phyloP scores from a whole-genome alignment of 805 yeast species.

The Candida khao-thaluensis region DNA sequence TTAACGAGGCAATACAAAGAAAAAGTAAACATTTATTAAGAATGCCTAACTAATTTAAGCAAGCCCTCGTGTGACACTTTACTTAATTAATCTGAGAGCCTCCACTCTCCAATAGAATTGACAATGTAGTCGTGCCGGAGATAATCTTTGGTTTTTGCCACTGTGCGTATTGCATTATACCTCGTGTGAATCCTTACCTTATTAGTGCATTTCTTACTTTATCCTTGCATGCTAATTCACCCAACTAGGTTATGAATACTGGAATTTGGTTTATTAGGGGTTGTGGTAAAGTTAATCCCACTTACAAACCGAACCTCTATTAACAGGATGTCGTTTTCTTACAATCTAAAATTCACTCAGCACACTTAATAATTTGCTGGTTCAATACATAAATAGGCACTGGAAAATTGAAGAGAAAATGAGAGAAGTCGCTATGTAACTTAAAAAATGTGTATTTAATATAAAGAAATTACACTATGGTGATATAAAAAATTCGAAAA shows the following conservation, averaged over 20 bases:
- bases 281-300: conserved; percentile 9
- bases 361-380: conserved; percentile 9
- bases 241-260: too few species aligned
- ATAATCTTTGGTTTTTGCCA: too few species aligned
- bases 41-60: too few species aligned
- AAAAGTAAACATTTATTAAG: too few species aligned
- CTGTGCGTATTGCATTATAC: too few species aligned
- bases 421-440: conserved; percentile 2
- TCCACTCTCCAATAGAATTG: too few species aligned
- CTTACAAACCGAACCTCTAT: conserved; percentile 8
- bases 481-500: conserved; percentile 9
- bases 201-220: too few species aligned
- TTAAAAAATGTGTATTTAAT: background rate
- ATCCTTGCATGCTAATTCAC: too few species aligned
- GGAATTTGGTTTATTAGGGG: too few species aligned
- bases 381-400: conserved; percentile 7
- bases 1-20: too few species aligned
- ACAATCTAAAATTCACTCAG: conserved; percentile 3
- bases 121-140: too few species aligned
- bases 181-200: too few species aligned
- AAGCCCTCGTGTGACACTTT: conserved; percentile 6
- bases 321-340: conserved; percentile 10
- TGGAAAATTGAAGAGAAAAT: conserved; percentile 6
- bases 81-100: conserved; percentile 3
- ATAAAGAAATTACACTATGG: conserved; percentile 4